Base-by-base conservation (phyloP, 2,329 filamentous ascomycete genomes). In the Lachnellula subtilissima region DNA sequence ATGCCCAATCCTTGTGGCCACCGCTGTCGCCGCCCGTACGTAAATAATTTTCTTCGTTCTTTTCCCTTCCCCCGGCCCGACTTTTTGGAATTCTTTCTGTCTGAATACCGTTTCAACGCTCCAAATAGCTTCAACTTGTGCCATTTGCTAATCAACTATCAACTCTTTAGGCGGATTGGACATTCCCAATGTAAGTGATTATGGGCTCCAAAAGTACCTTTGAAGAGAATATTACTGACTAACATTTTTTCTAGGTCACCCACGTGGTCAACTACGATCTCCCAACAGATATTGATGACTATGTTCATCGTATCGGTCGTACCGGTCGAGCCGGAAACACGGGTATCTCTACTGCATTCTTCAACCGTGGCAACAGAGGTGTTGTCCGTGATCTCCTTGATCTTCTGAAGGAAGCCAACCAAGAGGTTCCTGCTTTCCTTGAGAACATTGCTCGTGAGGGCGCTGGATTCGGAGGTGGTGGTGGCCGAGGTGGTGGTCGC, bases 211-310 rank as follows among this genome's bases (percentile, higher is more conserved):
- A 40, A 40, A 40, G 1, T 14, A 14, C 37, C n/a, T 2, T n/a
- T 40, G 5, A 6, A 17, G n/a, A 15, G 37, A 6, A 6, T n/a
- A 15, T 40, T n/a, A 40, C 37, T 15, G 37, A 15, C n/a, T n/a
- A 5, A 14, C n/a, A 11, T 7, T 40, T 17, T 40, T 1, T 40
- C 14, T n/a, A 40, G 28, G 94, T 99, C 60, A 93, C 86, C 45
- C 94, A 99, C 76, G 94, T 99, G 49, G 86, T 99, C 82, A 99
- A 99, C 81, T 99, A 99, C 75, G 94, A 99, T 74, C 83, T 99
- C n/a, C 94, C 94, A 50, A 97, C 92, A 55, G 94, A 97, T 70
- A 96, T 97, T 69, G 94, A 97, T 69, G 94, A 97, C 76, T 99
- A 99, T 67, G 94, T 99, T 57, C 94, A 99, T 77, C 90, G 94